These are phyloP conservation scores for Stagonosporopsis tanaceti DNA, from an alignment of 2,329 filamentous ascomycete genomes.

Conservation along the genomic window DNA sequence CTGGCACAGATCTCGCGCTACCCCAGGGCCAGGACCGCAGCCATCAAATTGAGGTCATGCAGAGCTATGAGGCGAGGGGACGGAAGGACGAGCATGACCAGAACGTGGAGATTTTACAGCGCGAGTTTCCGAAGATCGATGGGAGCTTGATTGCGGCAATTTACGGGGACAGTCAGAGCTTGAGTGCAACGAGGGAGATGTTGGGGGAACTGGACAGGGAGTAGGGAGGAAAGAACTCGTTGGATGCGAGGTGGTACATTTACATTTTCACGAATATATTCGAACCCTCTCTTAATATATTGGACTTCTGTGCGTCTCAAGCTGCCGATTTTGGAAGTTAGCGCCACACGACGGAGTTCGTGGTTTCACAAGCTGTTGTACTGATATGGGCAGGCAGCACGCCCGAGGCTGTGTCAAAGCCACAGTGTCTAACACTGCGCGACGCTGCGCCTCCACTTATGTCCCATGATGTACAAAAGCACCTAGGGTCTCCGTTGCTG, in stretches of 20 bases:
- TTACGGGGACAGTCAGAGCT: conserved; percentile 52
- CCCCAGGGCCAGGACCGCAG: conserved; percentile 52
- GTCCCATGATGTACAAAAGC: no score
- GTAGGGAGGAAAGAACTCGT: background rate
- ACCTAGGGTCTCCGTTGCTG: no score
- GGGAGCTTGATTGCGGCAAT: conserved; percentile 56
- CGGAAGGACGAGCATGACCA: conserved; percentile 50
- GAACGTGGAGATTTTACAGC: conserved; percentile 52
- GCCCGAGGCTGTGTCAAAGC: no score
- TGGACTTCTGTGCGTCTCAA: background rate
- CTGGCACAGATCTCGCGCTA: conserved; percentile 49
- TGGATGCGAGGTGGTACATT: background rate
- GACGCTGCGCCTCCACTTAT: no score
- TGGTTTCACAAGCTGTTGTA: no score
- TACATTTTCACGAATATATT: no score
- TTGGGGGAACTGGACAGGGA: conserved; percentile 48
- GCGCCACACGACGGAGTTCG: no score
- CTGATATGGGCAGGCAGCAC: no score
- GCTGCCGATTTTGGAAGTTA: no score
- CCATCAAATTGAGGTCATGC: conserved; percentile 54
- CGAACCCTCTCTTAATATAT: background rate
- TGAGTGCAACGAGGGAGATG: conserved; percentile 56
- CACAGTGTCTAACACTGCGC: no score
- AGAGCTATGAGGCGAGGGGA: conserved; percentile 48
- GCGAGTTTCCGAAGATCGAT: conserved; percentile 56